Base-by-base conservation (phyloP, 177 flowering plant species). In the Telopea speciosissima region DNA sequence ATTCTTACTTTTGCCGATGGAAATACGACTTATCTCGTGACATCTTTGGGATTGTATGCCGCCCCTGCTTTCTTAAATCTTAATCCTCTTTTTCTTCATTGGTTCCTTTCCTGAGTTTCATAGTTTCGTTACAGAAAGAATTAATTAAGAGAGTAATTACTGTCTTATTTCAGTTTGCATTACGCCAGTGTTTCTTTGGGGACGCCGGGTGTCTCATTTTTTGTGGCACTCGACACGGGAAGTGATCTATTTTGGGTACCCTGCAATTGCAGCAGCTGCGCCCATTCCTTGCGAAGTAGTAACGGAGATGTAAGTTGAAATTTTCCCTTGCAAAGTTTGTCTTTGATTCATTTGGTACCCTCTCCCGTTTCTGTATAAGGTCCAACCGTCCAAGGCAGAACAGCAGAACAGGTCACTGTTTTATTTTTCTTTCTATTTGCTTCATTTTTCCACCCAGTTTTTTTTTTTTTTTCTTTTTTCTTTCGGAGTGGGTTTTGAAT, bases 181-280 rank as follows among this genome's bases (percentile, higher is more conserved):
- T 91, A 90, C 63, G 88, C 89, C 9, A 80, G 82, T 70, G 84
- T 93, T 23, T 75, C 89, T 0, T 74, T 93, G 62, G 97, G 97
- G 62, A 87, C 92, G 14, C 98, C 98, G 36, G 77, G 80, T 28
- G 21, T 76, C 65, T 79, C 72, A 31, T 93, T 77, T 75, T 60
- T 91, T 42, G 98, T 91, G 74, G 94, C 98, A 5, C 89, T 93
- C 2, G 99, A 91, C 74, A 93, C 97, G 0, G 99, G 96, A 42
- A 93, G 97, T 63, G 83, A 90, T 62, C 74, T 91, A 31, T 86
- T 91, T 68, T 93, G 98, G 98, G 79, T 91, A 61, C 93, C 98
- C 0, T 96, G 98, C 45, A 85, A 90, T 52, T 93, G 98, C 74
- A 69, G n/a, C 24, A 75, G 74, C 26, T 90, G 93, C 72, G 62